These are phyloP conservation scores for Leersia perrieri DNA, from an alignment of 176 grass and related monocot species.

Conservation along the genomic window DNA sequence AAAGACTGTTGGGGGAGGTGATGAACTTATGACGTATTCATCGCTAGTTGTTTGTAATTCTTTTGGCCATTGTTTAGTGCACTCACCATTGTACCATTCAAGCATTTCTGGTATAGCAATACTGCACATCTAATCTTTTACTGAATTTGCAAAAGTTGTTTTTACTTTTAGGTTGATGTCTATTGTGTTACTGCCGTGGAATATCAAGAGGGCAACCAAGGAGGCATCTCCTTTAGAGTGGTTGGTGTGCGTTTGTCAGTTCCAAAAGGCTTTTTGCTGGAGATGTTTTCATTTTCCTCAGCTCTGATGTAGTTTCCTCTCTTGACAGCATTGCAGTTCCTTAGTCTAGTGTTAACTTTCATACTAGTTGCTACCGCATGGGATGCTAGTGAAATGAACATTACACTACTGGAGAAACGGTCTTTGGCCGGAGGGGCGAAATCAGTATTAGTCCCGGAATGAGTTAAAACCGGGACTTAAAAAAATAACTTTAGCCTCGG, in stretches of 20 bases:
- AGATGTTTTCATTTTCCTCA: constrained; percentile 72
- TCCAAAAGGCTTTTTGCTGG: constrained; percentile 75
- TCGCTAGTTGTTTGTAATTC: no score
- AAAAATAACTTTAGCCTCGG: no score
- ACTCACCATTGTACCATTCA: not conserved
- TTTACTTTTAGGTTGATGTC: not conserved
- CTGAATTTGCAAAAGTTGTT: not conserved
- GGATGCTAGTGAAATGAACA: no score
- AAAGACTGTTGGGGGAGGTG: no score
- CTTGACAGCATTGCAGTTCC: not conserved
- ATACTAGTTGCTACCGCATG: no score
- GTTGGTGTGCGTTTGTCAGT: constrained; percentile 74
- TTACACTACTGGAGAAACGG: no score
- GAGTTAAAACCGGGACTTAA: no score
- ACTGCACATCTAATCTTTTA: not conserved
- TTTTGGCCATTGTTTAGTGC: no score
- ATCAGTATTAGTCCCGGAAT: no score
- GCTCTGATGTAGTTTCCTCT: constrained; percentile 35
- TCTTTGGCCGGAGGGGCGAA: no score
- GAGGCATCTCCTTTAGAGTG: constrained; percentile 66
- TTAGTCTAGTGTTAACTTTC: no score
- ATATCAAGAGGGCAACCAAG: constrained; percentile 57
- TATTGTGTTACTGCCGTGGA: not conserved
- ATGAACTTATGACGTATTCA: no score
- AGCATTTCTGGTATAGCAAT: not conserved